Conservation (phyloP, 371 early-diverging fungal genomes). For the Actinomortierella ambigua region DNA sequence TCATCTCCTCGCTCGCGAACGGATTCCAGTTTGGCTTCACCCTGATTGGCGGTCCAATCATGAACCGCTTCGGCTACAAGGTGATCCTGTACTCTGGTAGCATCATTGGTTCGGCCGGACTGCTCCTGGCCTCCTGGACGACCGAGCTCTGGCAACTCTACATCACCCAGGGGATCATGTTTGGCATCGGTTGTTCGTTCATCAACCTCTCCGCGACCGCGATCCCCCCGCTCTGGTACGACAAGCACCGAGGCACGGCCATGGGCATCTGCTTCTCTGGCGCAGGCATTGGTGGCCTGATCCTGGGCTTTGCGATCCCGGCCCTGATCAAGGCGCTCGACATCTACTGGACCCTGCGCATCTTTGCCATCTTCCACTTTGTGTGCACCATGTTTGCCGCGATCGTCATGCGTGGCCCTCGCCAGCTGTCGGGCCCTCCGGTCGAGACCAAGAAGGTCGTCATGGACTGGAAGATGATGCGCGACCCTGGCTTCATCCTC, state of each 20-base stretch:
- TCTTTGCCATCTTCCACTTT: slow-evolving; percentile 62
- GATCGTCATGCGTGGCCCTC: slow-evolving; percentile 54
- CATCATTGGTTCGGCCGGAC: slow-evolving; percentile 57
- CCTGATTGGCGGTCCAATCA: slow-evolving; percentile 53
- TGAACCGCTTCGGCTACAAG: slow-evolving; percentile 57
- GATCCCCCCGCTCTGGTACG: slow-evolving; percentile 76
- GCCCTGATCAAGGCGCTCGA: slow-evolving; percentile 55
- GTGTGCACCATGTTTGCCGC: slow-evolving; percentile 54
- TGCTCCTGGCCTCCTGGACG: slow-evolving; percentile 67
- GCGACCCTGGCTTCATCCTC: slow-evolving; percentile 46
- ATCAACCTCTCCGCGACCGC: slow-evolving; percentile 72
- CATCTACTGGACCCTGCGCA: slow-evolving; percentile 69
- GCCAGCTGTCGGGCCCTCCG: slow-evolving; percentile 40
- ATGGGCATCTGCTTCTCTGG: slow-evolving; percentile 78
- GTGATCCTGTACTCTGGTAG: slow-evolving; percentile 55
- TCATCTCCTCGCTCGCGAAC: slow-evolving; percentile 33
- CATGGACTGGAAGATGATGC: slow-evolving; percentile 31
- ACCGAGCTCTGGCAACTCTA: slow-evolving; percentile 70
- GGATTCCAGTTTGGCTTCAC: slow-evolving; percentile 48
- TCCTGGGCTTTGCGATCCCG: slow-evolving; percentile 61
- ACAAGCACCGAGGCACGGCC: slow-evolving; percentile 67
- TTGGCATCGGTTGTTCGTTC: slow-evolving; percentile 71
- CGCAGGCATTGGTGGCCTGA: slow-evolving; percentile 71
- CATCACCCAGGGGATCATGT: slow-evolving; percentile 72
- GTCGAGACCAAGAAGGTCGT: slow-evolving; percentile 37